Percentiles rank a stretch among this genome's conserved stretches.
Conservation (phyloP, 495 filamentous ascomycete species). For the Mycothermus thermophilus region DNA sequence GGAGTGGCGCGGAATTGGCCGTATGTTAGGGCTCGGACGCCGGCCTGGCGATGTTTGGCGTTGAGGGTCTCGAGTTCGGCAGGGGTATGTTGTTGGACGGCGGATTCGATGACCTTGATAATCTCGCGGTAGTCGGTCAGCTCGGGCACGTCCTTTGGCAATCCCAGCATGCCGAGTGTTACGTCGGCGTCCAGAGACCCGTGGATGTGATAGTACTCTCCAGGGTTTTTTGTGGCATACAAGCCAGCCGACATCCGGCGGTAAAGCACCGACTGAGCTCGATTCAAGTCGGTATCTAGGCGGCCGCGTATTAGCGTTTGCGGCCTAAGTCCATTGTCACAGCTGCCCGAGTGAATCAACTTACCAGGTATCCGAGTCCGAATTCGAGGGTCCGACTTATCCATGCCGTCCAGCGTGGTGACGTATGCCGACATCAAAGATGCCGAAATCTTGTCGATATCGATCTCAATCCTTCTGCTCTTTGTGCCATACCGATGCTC, state of each 20-base stretch:
- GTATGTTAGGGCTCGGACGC: conserved; percentile 50
- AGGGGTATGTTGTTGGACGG: conserved; percentile 48
- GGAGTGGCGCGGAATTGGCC: conserved; percentile 48
- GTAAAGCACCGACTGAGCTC: conserved; percentile 58
- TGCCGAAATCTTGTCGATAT: conserved; percentile 48
- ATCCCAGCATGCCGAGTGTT: conserved; percentile 57
- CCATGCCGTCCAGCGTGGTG: conserved; percentile 54
- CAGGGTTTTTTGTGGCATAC: conserved; percentile 51
- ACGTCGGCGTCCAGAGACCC: conserved; percentile 58
- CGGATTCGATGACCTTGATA: conserved; percentile 51
- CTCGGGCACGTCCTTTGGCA: conserved; percentile 47
- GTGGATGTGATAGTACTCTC: conserved; percentile 64
- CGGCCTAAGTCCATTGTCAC: too few species aligned
- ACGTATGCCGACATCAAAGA: conserved; percentile 64
- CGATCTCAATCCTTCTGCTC: conserved; percentile 39
- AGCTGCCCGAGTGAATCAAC: conserved; percentile 10
- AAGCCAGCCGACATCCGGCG: conserved; percentile 62
- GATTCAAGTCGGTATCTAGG: conserved; percentile 54
- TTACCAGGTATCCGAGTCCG: conserved; percentile 49
- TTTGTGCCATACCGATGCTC: conserved; percentile 37
- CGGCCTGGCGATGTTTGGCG: conserved; percentile 46
- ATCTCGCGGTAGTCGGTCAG: conserved; percentile 52
- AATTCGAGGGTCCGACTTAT: conserved; percentile 46
- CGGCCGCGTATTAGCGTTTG: too few species aligned
- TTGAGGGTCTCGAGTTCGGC: conserved; percentile 54